phyloP scores from a whole-genome alignment of 176 grass and related monocot species.

The Triticum dicoccoides region DNA sequence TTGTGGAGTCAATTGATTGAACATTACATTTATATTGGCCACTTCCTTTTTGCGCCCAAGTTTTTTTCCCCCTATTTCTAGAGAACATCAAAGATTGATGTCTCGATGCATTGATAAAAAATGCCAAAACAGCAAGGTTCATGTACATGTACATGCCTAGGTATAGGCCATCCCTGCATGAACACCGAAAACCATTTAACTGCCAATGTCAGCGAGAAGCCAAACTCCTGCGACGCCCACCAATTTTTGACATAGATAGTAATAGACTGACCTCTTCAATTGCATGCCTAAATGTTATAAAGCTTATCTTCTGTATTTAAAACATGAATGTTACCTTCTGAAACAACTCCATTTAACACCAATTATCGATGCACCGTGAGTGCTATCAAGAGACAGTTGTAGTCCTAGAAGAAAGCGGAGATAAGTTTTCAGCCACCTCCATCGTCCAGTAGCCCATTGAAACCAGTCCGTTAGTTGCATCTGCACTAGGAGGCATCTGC shows the following conservation, averaged over 20 bases:
- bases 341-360: constrained; percentile 2
- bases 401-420: neutral
- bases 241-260: neutral
- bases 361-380: neutral
- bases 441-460: neutral
- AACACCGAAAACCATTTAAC: neutral
- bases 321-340: constrained; percentile 8
- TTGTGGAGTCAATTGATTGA: neutral
- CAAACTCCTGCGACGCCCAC: neutral
- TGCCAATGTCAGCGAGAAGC: neutral
- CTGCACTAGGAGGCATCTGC: neutral
- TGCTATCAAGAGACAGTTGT: neutral
- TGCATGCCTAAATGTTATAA: neutral
- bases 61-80: neutral
- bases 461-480: neutral
- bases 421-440: neutral
- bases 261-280: neutral
- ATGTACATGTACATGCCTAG: neutral
- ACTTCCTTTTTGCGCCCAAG: neutral
- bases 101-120: neutral
- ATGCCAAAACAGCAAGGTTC: neutral
- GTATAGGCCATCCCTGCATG: neutral
- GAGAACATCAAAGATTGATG: neutral
- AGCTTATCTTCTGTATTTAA: neutral
- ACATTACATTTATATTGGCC: neutral